phyloP scores from a whole-genome alignment of 2,329 filamentous ascomycete species.

The Phyllosticta citribraziliensis region DNA sequence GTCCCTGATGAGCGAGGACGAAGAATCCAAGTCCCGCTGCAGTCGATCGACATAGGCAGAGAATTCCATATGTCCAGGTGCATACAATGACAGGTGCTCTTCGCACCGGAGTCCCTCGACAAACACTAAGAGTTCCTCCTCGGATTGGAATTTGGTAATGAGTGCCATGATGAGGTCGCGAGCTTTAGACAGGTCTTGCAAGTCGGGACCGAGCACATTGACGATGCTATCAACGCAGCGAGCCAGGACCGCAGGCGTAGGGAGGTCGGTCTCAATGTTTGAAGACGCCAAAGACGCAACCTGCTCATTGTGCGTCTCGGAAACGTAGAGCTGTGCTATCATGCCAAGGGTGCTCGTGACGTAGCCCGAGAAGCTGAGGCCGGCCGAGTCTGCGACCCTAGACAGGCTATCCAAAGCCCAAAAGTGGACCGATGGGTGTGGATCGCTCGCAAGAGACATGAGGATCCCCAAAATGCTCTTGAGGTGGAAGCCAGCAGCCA shows the following conservation, averaged over 20 bases:
- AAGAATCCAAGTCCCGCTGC: slow-evolving; percentile 66
- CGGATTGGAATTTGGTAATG: slow-evolving; percentile 70
- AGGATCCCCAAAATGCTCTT: slow-evolving; percentile 96
- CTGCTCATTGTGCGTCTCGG: slow-evolving; percentile 84
- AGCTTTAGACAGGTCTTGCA: slow-evolving; percentile 88
- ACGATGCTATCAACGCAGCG: slow-evolving; percentile 91
- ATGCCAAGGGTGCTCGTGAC: slow-evolving; percentile 87
- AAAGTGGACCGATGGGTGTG: slow-evolving; percentile 89
- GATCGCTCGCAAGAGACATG: slow-evolving; percentile 95
- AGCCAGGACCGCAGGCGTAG: slow-evolving; percentile 72
- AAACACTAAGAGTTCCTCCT: slow-evolving; percentile 60
- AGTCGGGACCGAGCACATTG: slow-evolving; percentile 88
- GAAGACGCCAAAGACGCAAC: slow-evolving; percentile 70
- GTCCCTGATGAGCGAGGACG: slow-evolving; percentile 59
- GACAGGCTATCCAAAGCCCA: slow-evolving; percentile 89
- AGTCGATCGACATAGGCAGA: slow-evolving; percentile 71
- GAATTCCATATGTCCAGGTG: slow-evolving; percentile 78
- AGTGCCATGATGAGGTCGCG: slow-evolving; percentile 83
- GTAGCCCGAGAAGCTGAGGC: slow-evolving; percentile 82
- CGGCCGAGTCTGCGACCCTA: slow-evolving; percentile 81
- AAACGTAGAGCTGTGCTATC: slow-evolving; percentile 84
- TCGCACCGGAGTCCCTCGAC: slow-evolving; percentile 72
- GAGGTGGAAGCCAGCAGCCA: slow-evolving; percentile 92
- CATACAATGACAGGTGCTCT: slow-evolving; percentile 87
- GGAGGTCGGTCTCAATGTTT: slow-evolving; percentile 78